Base-by-base conservation (phyloP, 2,329 filamentous ascomycete species). In the Zelopaecilomyces penicillatus region DNA sequence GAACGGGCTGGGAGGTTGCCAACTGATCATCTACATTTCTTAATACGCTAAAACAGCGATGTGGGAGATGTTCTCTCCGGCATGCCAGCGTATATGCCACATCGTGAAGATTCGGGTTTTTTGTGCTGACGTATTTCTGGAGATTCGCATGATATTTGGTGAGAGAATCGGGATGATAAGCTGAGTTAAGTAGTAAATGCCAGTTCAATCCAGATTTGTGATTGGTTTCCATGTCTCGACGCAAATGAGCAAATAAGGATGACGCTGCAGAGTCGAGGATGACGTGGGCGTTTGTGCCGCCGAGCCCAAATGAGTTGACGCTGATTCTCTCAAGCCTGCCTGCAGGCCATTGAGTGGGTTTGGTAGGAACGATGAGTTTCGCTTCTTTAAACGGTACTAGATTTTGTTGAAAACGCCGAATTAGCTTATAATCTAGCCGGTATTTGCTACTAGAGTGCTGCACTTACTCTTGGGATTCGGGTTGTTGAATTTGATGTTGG, bases 231-330 rank as follows among this genome's bases (percentile, higher is more conserved):
- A n/a, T 19, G 28, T 19, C 19, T 19, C 19, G 19, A 19, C 19
- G 19, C 19, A 19, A 19, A 19, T 19, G 19, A 19, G 26, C 12
- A 4, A 12, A 10, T 32, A 33, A 9, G 10, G 37, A 11, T 5
- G 34, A 26, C 11, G 41, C 19, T 30, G 12, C 19, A 38, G 46
- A 42, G 27, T 56, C 53, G 6, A 55, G 39, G 11, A 56, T 50
- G 10, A 55, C 49, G 30, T 56, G 54, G 12, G 46, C 48, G 10
- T 57, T 55, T 7, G 46, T 51, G 7, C 54, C 54, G 3, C 54
- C 52, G 30, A 54, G 54, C 5, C 52, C 54, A 26, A 53, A 56
- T 8, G 54, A 51, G 39, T 57, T 57, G 36, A 57, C 44, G 37
- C 48, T 52, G 19, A 45, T 50, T 4, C 52, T 47, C 10, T 39